These are phyloP conservation scores for Dillenia suffruticosa DNA, from an alignment of 164 flowering plant species.

Conservation along the genomic window DNA sequence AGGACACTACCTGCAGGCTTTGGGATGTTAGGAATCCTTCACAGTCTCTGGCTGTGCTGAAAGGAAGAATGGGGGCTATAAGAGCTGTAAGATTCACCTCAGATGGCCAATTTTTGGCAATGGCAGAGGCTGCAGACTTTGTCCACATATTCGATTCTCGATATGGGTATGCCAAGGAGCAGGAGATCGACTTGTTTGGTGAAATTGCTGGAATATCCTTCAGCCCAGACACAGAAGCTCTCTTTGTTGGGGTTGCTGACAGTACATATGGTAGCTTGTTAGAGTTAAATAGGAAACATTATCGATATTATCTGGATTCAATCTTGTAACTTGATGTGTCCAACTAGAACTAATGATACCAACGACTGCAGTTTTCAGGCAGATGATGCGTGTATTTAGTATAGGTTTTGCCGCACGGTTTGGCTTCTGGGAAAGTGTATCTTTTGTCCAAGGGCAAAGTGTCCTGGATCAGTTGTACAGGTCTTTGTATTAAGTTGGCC, in stretches of 20 bases:
- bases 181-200: constrained; percentile 88
- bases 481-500: too few relatives aligned
- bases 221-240: constrained; percentile 86
- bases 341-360: too few relatives aligned
- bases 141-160: constrained; percentile 64
- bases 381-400: too few relatives aligned
- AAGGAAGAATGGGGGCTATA: constrained; percentile 92
- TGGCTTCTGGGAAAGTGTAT: too few relatives aligned
- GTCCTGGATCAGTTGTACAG: too few relatives aligned
- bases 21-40: constrained; percentile 89
- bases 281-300: constrained; percentile 61
- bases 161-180: constrained; percentile 46
- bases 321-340: constrained; percentile 18
- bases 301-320: constrained; percentile 39
- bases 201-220: constrained; percentile 94
- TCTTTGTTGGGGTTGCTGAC: constrained; percentile 85
- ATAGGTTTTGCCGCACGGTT: too few relatives aligned
- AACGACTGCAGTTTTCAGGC: too few relatives aligned
- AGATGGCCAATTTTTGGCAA: constrained; percentile 83
- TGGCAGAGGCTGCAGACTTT: constrained; percentile 97
- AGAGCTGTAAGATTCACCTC: constrained; percentile 71
- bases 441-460: too few relatives aligned
- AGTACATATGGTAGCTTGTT: constrained; percentile 82
- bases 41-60: constrained; percentile 56
- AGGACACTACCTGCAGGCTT: constrained; percentile 87